Conservation (phyloP, 202 grass and related monocot genomes). For the Zoysia matrella region DNA sequence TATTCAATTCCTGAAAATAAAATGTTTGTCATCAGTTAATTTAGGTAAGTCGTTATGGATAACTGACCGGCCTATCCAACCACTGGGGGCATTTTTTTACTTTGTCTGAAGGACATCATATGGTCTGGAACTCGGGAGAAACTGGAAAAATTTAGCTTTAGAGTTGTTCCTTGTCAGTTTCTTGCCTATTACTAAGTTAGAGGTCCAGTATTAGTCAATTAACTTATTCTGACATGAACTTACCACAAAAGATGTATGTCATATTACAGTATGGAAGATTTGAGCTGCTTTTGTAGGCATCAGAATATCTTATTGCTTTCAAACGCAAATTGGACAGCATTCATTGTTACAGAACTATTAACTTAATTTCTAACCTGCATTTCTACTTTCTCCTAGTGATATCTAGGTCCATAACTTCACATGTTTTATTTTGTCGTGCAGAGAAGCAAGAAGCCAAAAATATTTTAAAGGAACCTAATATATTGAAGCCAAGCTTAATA, state of each 20-base stretch:
- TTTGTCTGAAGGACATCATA: not conserved
- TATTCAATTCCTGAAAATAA: not conserved
- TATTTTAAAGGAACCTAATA: not conserved
- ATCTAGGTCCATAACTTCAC: not conserved
- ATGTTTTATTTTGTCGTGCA: not conserved
- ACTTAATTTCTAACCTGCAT: not conserved
- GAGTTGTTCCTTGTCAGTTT: not conserved
- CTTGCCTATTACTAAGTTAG: not conserved
- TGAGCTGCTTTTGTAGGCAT: not conserved
- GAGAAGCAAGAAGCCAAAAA: not conserved
- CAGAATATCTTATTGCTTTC: constrained; percentile 16
- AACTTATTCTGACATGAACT: constrained; percentile 12
- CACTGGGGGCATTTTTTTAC: constrained; percentile 12
- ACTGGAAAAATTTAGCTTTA: constrained; percentile 5
- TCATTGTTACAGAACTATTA: not conserved
- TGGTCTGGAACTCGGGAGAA: not conserved
- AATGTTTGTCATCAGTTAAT: constrained; percentile 12
- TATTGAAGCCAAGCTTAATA: not conserved
- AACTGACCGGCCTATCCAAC: not conserved
- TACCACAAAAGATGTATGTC: not conserved
- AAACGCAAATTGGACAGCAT: not conserved
- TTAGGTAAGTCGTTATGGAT: not conserved
- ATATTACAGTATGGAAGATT: constrained; percentile 22
- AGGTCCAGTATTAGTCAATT: not conserved
- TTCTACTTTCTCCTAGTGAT: not conserved